These are phyloP conservation scores for Pythium diclinum DNA, from an alignment of 352 stramenopile genomes.

Conservation along the genomic window DNA sequence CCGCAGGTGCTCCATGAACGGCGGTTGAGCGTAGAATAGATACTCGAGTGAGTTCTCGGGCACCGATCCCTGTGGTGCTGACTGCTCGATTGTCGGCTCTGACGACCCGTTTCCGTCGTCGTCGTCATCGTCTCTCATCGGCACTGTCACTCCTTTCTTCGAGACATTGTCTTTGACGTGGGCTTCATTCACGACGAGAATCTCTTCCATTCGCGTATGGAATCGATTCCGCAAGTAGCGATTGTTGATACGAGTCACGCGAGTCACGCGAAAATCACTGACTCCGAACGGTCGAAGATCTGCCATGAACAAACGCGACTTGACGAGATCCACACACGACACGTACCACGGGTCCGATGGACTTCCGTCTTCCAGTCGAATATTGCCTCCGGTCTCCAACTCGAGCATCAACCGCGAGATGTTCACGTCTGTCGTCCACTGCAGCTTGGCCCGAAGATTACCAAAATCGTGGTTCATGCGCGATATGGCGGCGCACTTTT, in stretches of 20 bases:
- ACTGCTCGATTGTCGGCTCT: conserved; percentile 12
- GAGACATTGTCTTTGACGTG: conserved; percentile 78
- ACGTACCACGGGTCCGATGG: conserved; percentile 78
- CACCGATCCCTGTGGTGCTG: conserved; percentile 25
- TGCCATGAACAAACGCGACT: conserved; percentile 54
- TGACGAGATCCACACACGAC: conserved; percentile 82
- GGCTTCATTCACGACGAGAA: conserved; percentile 51
- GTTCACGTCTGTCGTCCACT: conserved; percentile 62
- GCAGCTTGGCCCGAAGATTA: conserved; percentile 37
- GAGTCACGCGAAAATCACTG: conserved; percentile 62
- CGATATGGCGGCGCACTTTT: conserved; percentile 39
- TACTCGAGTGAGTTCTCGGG: conserved; percentile 75
- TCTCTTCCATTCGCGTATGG: conserved; percentile 75
- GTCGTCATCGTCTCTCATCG: conserved; percentile 36
- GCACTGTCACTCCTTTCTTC: conserved; percentile 70
- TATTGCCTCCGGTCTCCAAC: conserved; percentile 90
- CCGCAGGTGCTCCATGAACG: conserved; percentile 39
- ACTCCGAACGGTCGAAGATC: conserved; percentile 62
- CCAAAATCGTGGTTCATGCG: conserved; percentile 69
- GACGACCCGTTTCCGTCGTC: conserved; percentile 8
- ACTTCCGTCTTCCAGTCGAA: conserved; percentile 87
- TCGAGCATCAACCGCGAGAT: conserved; percentile 84
- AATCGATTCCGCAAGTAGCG: conserved; percentile 86
- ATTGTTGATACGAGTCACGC: conserved; percentile 89
- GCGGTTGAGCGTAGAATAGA: conserved; percentile 71